Conservation (phyloP, 345 rosid species). For the Eucalyptus sp. region DNA sequence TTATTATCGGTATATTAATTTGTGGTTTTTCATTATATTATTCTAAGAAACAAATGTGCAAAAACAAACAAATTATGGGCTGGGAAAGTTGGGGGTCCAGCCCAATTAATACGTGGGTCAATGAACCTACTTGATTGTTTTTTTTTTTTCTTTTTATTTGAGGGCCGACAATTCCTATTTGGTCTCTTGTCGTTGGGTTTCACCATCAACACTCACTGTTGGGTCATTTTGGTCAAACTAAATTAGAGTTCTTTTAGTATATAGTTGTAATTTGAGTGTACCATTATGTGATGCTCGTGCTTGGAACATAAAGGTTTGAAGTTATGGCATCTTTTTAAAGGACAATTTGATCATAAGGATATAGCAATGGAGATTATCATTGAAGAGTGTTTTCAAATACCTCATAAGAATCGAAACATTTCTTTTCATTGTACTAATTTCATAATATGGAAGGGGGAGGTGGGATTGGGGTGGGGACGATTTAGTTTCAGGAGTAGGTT, state of each 20-base stretch:
- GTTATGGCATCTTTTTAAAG: not conserved
- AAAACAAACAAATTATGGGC: not conserved
- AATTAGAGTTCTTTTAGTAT: not conserved
- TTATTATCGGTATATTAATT: no score
- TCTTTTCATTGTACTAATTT: not conserved
- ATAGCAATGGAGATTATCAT: rapidly evolving
- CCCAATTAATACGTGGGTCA: not conserved
- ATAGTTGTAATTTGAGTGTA: not conserved
- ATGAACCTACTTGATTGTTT: not conserved
- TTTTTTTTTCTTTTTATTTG: not conserved
- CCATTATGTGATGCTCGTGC: not conserved
- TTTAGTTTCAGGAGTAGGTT: no score
- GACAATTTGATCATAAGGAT: rapidly evolving
- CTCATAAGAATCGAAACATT: not conserved
- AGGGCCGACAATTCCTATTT: not conserved
- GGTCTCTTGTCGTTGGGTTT: not conserved
- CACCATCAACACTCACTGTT: not conserved
- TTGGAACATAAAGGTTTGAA: not conserved
- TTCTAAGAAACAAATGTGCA: not conserved
- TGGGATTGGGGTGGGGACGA: no score
- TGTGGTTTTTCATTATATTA: no score
- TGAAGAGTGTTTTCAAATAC: not conserved
- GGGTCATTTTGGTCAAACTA: not conserved
- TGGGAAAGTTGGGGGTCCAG: not conserved
- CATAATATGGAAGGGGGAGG: no score